phyloP scores from a whole-genome alignment of 352 stramenopile species.

The Pythium utonaiense region DNA sequence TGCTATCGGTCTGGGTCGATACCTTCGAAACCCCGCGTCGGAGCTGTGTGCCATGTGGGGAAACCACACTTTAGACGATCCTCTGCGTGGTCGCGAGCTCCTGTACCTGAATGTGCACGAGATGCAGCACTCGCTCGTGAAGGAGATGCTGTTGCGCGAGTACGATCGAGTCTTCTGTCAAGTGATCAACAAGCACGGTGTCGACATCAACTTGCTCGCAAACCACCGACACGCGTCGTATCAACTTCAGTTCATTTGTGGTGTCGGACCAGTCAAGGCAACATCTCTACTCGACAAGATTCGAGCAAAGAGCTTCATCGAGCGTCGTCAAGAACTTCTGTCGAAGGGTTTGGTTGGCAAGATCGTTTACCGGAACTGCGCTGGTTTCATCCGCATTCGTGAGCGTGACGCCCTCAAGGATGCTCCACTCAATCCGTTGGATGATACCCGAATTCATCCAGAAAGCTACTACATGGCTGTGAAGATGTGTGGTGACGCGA shows the following conservation, averaged over 20 bases:
- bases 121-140: slow-evolving; percentile 85
- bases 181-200: slow-evolving; percentile 83
- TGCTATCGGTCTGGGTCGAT: slow-evolving; percentile 72
- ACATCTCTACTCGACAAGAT: slow-evolving; percentile 78
- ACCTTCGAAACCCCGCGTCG: slow-evolving; percentile 81
- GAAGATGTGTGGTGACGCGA: slow-evolving; percentile 88
- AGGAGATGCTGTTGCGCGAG: slow-evolving; percentile 79
- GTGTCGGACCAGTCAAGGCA: slow-evolving; percentile 80
- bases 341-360: slow-evolving; percentile 82
- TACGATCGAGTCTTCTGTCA: slow-evolving; percentile 87
- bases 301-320: slow-evolving; percentile 80
- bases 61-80: slow-evolving; percentile 73
- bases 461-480: slow-evolving; percentile 92
- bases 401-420: slow-evolving; percentile 84
- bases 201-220: slow-evolving; percentile 87
- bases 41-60: slow-evolving; percentile 87
- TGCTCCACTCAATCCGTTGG: slow-evolving; percentile 77
- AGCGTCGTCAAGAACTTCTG: slow-evolving; percentile 82
- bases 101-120: slow-evolving; percentile 84
- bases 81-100: slow-evolving; percentile 72
- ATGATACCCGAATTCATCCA: slow-evolving; percentile 86
- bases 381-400: slow-evolving; percentile 84
- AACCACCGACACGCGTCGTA: slow-evolving; percentile 88
- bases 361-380: slow-evolving; percentile 86
- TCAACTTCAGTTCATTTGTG: slow-evolving; percentile 85